Evolutionary conservation across 2,329 filamentous ascomycete species (phyloP), one percentile per base, ranked within the genome.

Genomic region (Colletotrichum trifolii): DNA sequence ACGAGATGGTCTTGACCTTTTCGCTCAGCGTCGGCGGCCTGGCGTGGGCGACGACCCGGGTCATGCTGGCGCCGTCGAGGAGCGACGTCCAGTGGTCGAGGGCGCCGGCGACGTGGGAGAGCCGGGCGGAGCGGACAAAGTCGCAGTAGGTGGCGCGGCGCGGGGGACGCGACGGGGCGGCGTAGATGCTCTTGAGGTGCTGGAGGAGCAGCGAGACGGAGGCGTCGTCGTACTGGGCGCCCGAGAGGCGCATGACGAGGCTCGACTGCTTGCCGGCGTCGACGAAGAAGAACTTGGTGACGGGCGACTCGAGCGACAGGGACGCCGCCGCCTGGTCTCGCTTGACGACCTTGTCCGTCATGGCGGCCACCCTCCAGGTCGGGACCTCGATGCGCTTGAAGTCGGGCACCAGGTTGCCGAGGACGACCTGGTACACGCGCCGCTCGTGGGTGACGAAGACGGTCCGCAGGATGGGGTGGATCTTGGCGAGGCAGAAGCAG

Each of bases 381-480:
- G 79, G 74, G 49, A 79, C 83, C 12, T 77, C 72, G n/a, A 78
- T 73, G 3, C 77, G 77, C 61, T 78, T 73, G 66, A 85, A 85
- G 2, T 82, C 77, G 1, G 82, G 76, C 2, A 71, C 74, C 68
- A 78, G 80, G 2, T 77, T 76, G 52, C 78, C 78, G 40, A 84
- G 71, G 39, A 82, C 78, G 0, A 82, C 81, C 70, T 86, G 84
- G 68, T 82, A 85, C 0, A 85, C 75, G 2, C 76, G 77, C 7
- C 82, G 77, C 10, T 79, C 77, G 50, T 84, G 78, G 0, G 78
- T 73, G 2, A 83, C 76, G 59, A 88, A 88, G 0, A 82, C 80
- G 0, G 87, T 87, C 25, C 85, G 82, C 8, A 89, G 77, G 35
- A 85, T 83, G 0, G 83, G 80, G 46, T 86, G 84, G 40, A 82